Conservation (phyloP, 225 moss, liverwort and hornwort species). For the Pseudisothecium myosuroides region DNA sequence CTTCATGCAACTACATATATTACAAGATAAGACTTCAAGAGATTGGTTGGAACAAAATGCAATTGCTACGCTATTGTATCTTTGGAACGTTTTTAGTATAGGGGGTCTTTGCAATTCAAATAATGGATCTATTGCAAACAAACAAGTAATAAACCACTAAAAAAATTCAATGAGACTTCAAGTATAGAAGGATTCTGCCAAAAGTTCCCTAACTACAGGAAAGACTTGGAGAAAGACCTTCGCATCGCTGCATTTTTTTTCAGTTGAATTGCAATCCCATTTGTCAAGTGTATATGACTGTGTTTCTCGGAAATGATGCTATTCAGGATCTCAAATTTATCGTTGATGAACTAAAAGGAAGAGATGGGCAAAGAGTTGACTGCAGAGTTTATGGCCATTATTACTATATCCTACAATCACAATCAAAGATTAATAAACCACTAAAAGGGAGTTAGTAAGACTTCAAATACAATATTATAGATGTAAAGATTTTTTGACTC, state of each 20-base stretch:
- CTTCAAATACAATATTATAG: accelerated
- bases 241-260: accelerated
- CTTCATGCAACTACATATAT: accelerated
- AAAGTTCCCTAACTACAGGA: accelerated
- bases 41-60: background rate
- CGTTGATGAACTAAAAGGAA: accelerated
- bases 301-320: background rate
- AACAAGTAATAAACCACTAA: accelerated
- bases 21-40: background rate
- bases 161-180: background rate
- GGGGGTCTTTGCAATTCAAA: accelerated
- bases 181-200: accelerated
- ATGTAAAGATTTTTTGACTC: accelerated
- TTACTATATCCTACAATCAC: background rate
- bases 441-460: accelerated
- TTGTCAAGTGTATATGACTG: background rate
- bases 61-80: background rate
- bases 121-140: background rate
- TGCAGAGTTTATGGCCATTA: background rate
- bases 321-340: accelerated
- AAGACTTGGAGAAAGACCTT: accelerated
- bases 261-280: background rate
- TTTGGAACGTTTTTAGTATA: accelerated
- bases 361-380: accelerated
- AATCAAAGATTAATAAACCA: accelerated